Base-by-base conservation (phyloP, 2,329 filamentous ascomycete species). In the Ceratocystis albifundus region DNA sequence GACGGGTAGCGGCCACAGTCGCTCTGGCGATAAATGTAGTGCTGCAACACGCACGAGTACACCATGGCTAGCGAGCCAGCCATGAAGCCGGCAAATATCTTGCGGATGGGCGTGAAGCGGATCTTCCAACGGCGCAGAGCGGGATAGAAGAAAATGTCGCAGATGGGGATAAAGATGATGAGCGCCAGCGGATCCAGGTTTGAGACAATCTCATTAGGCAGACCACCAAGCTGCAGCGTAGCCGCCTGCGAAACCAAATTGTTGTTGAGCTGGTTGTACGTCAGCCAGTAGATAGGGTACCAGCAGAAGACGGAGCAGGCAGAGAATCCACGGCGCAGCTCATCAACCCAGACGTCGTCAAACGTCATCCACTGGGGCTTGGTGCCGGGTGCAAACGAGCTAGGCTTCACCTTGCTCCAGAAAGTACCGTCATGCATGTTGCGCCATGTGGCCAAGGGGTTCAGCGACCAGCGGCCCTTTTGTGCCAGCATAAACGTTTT, bases 271-370 rank as follows among this genome's bases (percentile, higher is more conserved):
- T 79, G 77, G 68, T 79, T 69, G 69, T 78, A 79, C 64, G 79
- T 78, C 28, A 80, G 77, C 80, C 80, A 84, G 72, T 80, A 84
- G 41, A 85, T 80, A 1, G 87, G 86, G 66, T 84, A 86, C 79
- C 84, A 89, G 69, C 82, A 73, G 74, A 88, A 92, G 5, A 90
- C 87, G 55, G 82, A 78, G 73, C 86, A 88, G 17, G 86, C 86
- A 65, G 80, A 78, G 69, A 88, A 80, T 7, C 87, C 88, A 75
- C 88, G 84, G 55, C 79, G 79, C 32, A 90, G 81, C 73, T 90
- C 87, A 72, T 89, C 88, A 46, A 92, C 88, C 87, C 87, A 92
- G 22, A 82, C 82, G 70, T 92, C 88, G 69, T 91, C 87, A 71
- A 90, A 90, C 1, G 82, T 87, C 86, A 91, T 91, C 86, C 87